Base-by-base conservation (phyloP, 768 basidiomycete species). In the Pulveroboletus sp. region DNA sequence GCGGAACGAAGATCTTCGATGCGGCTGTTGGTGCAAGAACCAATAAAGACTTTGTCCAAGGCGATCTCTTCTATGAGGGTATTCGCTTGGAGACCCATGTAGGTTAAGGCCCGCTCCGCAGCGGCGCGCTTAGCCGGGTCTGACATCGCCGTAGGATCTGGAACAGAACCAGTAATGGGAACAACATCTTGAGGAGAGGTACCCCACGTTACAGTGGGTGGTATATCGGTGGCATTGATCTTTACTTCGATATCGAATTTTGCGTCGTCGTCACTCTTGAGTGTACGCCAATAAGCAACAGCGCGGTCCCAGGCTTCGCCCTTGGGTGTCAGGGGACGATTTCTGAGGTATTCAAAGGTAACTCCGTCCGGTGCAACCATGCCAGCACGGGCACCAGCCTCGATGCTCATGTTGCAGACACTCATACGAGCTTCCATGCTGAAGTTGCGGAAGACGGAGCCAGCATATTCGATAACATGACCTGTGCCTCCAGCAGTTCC, bases 361-460 rank as follows among this genome's bases (percentile, higher is more conserved):
- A 84, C 73, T 23, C 93, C 85, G 63, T 94, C 92, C 1, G 92
- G 91, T 16, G 89, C 91, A 49, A 94, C 79, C 90, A 94, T 92
- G 44, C 91, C 91, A 11, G 92, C 92, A 60, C 92, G 81, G 58
- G 92, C 92, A 60, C 92, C 92, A 48, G 85, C 92, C 68, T 94
- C 92, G 62, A 94, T 93, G 51, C 90, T 93, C 92, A 94, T 93
- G 71, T 94, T 94, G 72, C 91, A 93, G 54, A 84, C 83, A 60
- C 85, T 88, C 87, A 88, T 91, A 43, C 91, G 82, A 32, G 87
- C 89, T 67, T 94, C 92, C 88, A 93, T 91, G 61, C 84, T 85
- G 62, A 92, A 83, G 17, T 74, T 77, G 50, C 88, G 84, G 71
- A 92, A 88, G 46, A 90, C 86, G 8, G 85, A 87, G n/a, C 92